A percentile compares a stretch with the other conserved stretches of the same genome.
Conservation (phyloP, 2,329 filamentous ascomycete genomes). For the Colletotrichum theobromicola region DNA sequence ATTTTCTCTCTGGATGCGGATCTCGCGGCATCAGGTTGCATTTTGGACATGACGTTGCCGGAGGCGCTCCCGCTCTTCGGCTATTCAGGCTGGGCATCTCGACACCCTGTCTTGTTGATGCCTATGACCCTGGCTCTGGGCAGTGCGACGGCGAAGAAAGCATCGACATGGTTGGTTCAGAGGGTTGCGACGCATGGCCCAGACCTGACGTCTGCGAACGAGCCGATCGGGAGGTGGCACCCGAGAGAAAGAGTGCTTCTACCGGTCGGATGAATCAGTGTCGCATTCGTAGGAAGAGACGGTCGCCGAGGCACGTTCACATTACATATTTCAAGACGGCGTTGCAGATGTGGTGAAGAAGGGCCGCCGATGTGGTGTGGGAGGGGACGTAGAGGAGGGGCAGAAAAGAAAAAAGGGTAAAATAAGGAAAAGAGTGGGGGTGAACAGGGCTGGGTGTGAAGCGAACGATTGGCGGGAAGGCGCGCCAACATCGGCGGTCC, state of each 20-base stretch:
- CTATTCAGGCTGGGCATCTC: neutral
- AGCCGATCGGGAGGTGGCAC: neutral
- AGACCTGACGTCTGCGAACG: neutral
- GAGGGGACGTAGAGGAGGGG: neutral
- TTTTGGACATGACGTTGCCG: constrained; percentile 1
- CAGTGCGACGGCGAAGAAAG: neutral
- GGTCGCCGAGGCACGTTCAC: neutral
- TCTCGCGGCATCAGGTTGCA: neutral
- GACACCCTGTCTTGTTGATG: neutral
- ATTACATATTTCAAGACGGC: neutral
- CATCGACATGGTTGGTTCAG: neutral
- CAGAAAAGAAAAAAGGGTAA: neutral
- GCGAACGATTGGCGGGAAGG: neutral
- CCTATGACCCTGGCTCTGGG: neutral
- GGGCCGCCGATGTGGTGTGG: neutral
- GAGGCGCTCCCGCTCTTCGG: neutral
- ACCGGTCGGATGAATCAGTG: neutral
- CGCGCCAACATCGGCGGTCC: neutral
- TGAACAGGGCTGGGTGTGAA: neutral
- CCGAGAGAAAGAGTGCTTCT: neutral
- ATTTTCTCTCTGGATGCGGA: neutral
- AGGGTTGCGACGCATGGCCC: neutral
- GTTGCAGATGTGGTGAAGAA: neutral
- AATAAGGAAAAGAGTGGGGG: neutral
- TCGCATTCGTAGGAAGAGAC: neutral